Base-by-base conservation (phyloP, 2,329 filamentous ascomycete species). In the Huntiella bhutanensis region DNA sequence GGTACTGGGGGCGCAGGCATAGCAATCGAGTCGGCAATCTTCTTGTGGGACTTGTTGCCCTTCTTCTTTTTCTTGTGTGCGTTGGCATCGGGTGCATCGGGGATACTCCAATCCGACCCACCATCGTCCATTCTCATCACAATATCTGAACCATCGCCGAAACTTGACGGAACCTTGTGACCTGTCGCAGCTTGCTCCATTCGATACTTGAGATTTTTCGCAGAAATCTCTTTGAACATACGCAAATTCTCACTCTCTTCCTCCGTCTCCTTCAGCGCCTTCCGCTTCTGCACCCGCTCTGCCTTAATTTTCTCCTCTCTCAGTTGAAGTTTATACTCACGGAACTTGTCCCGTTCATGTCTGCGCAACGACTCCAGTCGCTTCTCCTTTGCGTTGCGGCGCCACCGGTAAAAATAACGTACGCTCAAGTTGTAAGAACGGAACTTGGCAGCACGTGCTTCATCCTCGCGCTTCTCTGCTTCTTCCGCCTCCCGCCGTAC, bases 331-430 rank as follows among this genome's bases (percentile, higher is more conserved):
- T 64, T 64, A 54, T 68, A 73, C 2, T 60, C 57, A 22, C 64
- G 64, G 51, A 69, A 62, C 50, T 69, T 64, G 36, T 73, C 69
- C 43, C 69, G 66, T 15, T 68, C 70, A 36, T 66, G 63, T 32
- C 63, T 63, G 5, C 72, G 68, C 16, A 73, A 64, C n/a, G 63
- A 62, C 47, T 66, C 63, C 12, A 70, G 62, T 3, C 67, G 64
- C 13, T 63, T 64, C 40, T 66, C 62, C 10, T 70, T 63, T 6
- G 67, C 69, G 35, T 59, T 64, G 11, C 67, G 56, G 42, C 65
- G 68, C 73, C 73, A 77, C 13, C 62, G 61, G 52, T 75, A 74
- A 50, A 75, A 74, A 55, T 64, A 76, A 41, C 67, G 73, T 49
- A 74, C 59, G 10, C 61, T 59, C 28, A 76, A 59, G 46, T 62